Percentiles rank a stretch among this genome's conserved stretches.
Conservation (phyloP, 345 rosid species). For the Melaleuca alternifolia region DNA sequence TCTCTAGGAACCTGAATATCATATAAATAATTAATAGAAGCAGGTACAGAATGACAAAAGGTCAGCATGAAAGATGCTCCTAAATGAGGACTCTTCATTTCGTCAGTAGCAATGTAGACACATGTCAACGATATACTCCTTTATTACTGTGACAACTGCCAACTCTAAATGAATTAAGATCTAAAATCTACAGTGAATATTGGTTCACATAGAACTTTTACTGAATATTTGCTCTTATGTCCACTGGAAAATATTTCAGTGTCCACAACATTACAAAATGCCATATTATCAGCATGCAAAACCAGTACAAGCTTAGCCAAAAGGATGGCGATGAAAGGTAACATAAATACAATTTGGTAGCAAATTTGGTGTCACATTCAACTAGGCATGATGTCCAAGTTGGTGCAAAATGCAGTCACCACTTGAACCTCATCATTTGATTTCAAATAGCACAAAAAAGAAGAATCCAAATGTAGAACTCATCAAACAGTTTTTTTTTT, state of each 20-base stretch:
- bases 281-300: not conserved
- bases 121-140: not conserved
- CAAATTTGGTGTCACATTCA: not conserved
- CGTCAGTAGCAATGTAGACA: not conserved
- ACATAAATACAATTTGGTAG: not conserved
- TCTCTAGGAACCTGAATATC: slow-evolving; percentile 83
- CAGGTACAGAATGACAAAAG: not conserved
- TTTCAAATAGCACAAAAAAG: not conserved
- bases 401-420: not conserved
- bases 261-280: not conserved
- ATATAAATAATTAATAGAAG: not conserved
- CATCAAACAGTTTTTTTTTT: not conserved
- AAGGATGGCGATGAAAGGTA: not conserved
- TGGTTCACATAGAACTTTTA: not conserved
- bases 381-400: not conserved
- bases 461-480: not conserved
- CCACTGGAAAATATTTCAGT: not conserved
- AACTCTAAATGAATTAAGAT: not conserved
- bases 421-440: not conserved
- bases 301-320: not conserved
- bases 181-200: not conserved
- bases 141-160: not conserved
- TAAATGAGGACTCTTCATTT: not conserved
- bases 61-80: not conserved
- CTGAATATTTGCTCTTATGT: not conserved